phyloP scores from a whole-genome alignment of 2,329 filamentous ascomycete species.

The Gliomastix tumulicola region DNA sequence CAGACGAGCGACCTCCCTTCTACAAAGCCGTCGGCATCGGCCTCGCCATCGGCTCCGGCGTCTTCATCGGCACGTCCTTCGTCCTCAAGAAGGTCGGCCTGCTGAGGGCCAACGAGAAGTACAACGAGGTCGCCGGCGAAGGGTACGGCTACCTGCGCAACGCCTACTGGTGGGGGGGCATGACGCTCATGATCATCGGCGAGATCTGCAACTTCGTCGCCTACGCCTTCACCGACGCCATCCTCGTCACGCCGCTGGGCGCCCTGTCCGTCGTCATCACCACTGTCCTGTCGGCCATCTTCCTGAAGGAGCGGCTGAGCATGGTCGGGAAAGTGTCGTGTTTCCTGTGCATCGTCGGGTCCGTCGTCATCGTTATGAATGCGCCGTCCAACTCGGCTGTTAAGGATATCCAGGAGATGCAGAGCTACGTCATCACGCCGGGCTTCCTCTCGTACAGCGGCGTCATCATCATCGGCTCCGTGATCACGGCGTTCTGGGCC shows the following conservation, averaged over 20 bases:
- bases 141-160: slow-evolving; percentile 98
- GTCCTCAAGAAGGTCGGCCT: slow-evolving; percentile 92
- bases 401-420: slow-evolving; percentile 84
- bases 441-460: slow-evolving; percentile 83
- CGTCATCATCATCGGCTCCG: slow-evolving; percentile 67
- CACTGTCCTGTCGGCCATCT: slow-evolving; percentile 85
- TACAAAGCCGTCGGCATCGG: slow-evolving; percentile 87
- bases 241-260: slow-evolving; percentile 86
- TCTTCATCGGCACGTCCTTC: slow-evolving; percentile 93
- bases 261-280: slow-evolving; percentile 90
- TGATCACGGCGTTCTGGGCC: slow-evolving; percentile 69
- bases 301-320: slow-evolving; percentile 89
- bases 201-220: slow-evolving; percentile 97
- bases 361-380: slow-evolving; percentile 90
- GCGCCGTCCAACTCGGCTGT: slow-evolving; percentile 83
- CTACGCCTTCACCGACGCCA: slow-evolving; percentile 94
- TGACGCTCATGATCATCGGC: slow-evolving; percentile 94
- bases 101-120: slow-evolving; percentile 89
- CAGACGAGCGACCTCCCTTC: slow-evolving; percentile 31
- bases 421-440: slow-evolving; percentile 75
- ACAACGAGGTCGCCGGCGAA: slow-evolving; percentile 91
- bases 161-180: slow-evolving; percentile 87
- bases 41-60: slow-evolving; percentile 77
- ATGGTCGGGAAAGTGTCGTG: slow-evolving; percentile 95
- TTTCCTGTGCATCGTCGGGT: slow-evolving; percentile 90